phyloP scores from a whole-genome alignment of 2,329 filamentous ascomycete genomes.

The Epichloe glyceriae region DNA sequence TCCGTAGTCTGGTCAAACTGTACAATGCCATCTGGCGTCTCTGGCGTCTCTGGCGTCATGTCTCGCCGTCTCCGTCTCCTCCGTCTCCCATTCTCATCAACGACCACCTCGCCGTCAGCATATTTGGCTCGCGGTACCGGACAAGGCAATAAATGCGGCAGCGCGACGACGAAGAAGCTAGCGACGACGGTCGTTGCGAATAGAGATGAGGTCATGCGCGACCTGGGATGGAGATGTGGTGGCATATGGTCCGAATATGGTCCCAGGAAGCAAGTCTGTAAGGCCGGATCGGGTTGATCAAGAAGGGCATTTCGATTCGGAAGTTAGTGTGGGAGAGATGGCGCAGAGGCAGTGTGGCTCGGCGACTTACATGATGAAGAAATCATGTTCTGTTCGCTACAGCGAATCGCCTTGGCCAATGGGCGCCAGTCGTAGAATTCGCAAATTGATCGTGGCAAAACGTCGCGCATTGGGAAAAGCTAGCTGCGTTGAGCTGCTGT shows the following conservation, averaged over 20 bases:
- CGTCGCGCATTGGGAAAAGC: neutral
- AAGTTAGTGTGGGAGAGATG: neutral
- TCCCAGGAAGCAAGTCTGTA: conserved; percentile 3
- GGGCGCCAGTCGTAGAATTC: neutral
- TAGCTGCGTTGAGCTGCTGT: neutral
- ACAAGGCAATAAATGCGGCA: conserved; percentile 85
- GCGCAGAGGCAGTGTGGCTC: neutral
- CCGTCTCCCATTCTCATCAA: conserved; percentile 32
- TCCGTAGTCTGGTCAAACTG: conserved; percentile 30
- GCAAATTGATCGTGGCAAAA: neutral
- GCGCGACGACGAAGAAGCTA: conserved; percentile 81
- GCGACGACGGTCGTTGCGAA: conserved; percentile 87
- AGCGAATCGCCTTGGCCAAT: neutral
- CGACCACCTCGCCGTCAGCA: conserved; percentile 51
- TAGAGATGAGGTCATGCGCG: conserved; percentile 81
- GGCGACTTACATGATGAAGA: conserved; percentile 9
- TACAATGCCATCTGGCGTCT: conserved; percentile 33
- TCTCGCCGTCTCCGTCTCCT: conserved; percentile 30
- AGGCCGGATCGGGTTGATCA: conserved; percentile 3
- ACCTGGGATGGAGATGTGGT: conserved; percentile 84
- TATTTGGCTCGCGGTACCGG: conserved; percentile 66
- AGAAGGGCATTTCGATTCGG: neutral
- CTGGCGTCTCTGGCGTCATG: conserved; percentile 18
- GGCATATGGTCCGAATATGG: conserved; percentile 59
- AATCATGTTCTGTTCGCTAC: conserved; percentile 9